phyloP scores from a whole-genome alignment of 2,329 filamentous ascomycete genomes.

The Seiridium unicorne region DNA sequence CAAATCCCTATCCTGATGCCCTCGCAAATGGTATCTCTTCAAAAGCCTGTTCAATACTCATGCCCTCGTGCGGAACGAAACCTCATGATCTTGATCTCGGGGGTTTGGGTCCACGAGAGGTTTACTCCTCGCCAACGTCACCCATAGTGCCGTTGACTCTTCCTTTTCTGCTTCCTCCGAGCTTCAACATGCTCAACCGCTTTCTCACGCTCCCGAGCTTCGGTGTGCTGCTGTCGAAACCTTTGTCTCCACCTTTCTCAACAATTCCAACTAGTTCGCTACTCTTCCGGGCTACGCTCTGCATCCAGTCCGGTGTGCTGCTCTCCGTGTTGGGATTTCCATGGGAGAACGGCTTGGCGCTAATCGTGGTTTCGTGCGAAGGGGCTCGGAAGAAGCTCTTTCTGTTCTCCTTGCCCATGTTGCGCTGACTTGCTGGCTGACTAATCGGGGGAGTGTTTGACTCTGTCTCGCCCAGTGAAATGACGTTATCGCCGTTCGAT shows the following conservation, averaged over 20 bases:
- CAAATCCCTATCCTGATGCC: neutral
- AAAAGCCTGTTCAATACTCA: neutral
- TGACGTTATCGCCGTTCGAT: constrained; percentile 21
- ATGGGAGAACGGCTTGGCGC: constrained; percentile 15
- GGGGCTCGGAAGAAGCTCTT: constrained; percentile 45
- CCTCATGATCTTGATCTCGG: neutral
- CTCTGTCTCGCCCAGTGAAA: constrained; percentile 3
- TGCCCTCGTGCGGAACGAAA: neutral
- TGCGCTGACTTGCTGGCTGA: constrained; percentile 26
- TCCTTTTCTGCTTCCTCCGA: constrained; percentile 65
- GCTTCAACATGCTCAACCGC: constrained; percentile 73
- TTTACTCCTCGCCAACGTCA: constrained; percentile 54
- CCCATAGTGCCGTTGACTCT: constrained; percentile 53
- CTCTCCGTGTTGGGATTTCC: constrained; percentile 17
- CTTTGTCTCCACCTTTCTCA: constrained; percentile 23
- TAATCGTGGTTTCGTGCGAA: constrained; percentile 24
- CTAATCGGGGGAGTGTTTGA: constrained; percentile 22
- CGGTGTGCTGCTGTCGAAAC: constrained; percentile 34
- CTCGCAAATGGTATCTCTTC: neutral
- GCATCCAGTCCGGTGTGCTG: constrained; percentile 18
- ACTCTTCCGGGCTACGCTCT: constrained; percentile 24
- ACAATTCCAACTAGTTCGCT: constrained; percentile 26
- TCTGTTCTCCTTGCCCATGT: constrained; percentile 35
- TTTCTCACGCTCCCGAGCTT: constrained; percentile 70
- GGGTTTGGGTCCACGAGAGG: neutral